Evolutionary conservation across 257 asterid genomes (phyloP).

Genomic region (Lithospermum erythrorhizon): DNA sequence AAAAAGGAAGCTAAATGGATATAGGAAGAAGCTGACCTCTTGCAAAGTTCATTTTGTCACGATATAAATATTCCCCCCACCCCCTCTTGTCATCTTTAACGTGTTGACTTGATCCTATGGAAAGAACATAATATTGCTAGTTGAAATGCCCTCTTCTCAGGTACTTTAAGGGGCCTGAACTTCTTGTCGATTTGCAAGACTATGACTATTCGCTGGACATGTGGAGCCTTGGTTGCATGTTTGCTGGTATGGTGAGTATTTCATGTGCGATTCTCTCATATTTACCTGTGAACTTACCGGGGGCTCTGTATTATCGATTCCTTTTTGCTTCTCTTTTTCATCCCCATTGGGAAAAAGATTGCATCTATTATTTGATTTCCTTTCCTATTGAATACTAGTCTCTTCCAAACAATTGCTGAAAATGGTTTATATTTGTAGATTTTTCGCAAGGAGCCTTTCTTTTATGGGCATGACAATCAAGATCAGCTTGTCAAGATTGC

Average conservation of each 20-base stretch:
- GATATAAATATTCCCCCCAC: too few species aligned
- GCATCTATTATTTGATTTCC: not conserved
- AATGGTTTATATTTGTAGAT: not conserved
- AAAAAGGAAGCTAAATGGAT: too few species aligned
- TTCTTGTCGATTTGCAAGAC: slow-evolving; percentile 24
- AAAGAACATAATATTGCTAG: not conserved
- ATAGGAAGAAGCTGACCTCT: too few species aligned
- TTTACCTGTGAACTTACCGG: not conserved
- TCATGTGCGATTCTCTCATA: not conserved
- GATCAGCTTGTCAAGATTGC: slow-evolving; percentile 5
- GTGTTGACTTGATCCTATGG: not conserved
- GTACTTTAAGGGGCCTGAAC: slow-evolving; percentile 26
- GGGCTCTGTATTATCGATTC: not conserved
- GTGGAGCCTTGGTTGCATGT: slow-evolving; percentile 28
- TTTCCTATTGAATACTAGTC: not conserved
- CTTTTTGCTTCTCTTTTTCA: not conserved
- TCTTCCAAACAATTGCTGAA: not conserved
- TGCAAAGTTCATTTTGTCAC: too few species aligned
- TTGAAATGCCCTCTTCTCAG: slow-evolving; percentile 4
- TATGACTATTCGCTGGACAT: slow-evolving; percentile 24
- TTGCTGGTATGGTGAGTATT: slow-evolving; percentile 20
- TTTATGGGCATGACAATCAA: slow-evolving; percentile 5
- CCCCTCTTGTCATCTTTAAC: too few species aligned
- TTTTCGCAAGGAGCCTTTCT: slow-evolving; percentile 7
- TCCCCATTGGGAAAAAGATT: too few species aligned